Evolutionary conservation across 2,329 filamentous ascomycete genomes (phyloP), one percentile per base, ranked within the genome.

Genomic region (Myriangium duriaei): DNA sequence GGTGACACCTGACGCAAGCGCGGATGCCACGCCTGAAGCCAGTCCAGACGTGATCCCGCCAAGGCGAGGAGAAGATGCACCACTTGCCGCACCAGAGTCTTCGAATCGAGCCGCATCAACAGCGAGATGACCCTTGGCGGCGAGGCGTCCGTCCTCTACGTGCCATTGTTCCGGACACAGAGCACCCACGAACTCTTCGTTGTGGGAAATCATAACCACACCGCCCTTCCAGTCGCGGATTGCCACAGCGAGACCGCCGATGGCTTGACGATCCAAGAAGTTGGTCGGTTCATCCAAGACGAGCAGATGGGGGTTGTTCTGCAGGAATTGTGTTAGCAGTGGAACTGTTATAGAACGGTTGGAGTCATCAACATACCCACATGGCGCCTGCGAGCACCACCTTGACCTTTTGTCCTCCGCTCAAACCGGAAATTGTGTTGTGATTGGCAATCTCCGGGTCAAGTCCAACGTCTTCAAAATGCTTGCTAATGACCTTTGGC

Each of bases 181-280:
- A 3, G 88, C 88, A 42, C 88, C 87, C 36, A 98, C 87, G 54
- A 98, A 98, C 61, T 98, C 91, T 57, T 96, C 87, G 73, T 98
- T 96, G 67, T 98, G 91, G 45, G 87, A 95, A 62, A 98, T 98
- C 79, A 98, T 93, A 47, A 98, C 87, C 2, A 98, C 91, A 61
- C 91, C 91, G 49, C 91, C 91, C 68, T 86, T 92, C 76, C 92
- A 98, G 57, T 96, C 91, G 50, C 87, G 84, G 54, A 98, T 96
- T 48, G 91, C 91, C 29, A 94, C 86, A n/a, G 91, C 87, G 39
- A 98, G 74, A 61, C 88, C 91, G 55, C 91, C 92, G 12, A 98
- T 79, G 11, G 87, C 94, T 65, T 39, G 36, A 14, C 36, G 36
- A 15, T 39, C 36, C 17, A 39, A 28, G 36, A 39, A 39, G 28